Percentiles rank a stretch among this genome's conserved stretches.
These are phyloP conservation scores for Penicillium glabrum DNA, from an alignment of 2,329 filamentous ascomycete species.

Conservation along the genomic window DNA sequence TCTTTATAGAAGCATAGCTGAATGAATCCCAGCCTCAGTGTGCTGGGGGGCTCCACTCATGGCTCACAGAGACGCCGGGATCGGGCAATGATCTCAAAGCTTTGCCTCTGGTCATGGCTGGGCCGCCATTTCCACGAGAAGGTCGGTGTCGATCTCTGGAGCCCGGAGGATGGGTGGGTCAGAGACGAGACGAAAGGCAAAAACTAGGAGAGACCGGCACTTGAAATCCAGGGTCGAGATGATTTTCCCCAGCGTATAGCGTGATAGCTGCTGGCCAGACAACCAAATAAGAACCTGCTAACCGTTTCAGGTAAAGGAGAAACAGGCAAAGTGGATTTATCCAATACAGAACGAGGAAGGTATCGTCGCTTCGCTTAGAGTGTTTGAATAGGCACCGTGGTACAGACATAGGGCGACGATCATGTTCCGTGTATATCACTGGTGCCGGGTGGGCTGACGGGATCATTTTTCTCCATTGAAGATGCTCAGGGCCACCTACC, in stretches of 20 bases:
- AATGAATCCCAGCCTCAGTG: neutral
- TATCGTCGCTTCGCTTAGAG: conserved; percentile 15
- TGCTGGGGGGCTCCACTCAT: conserved; percentile 1
- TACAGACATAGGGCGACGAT: conserved; percentile 12
- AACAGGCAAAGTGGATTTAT: conserved; percentile 3
- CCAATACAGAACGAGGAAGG: conserved; percentile 4
- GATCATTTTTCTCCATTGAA: conserved; percentile 6
- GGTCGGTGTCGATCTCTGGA: conserved; percentile 14
- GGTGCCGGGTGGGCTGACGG: conserved; percentile 12
- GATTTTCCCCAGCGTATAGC: neutral
- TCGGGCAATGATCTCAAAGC: conserved; percentile 18
- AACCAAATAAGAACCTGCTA: neutral
- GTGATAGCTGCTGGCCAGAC: conserved; percentile 7
- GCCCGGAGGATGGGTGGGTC: neutral
- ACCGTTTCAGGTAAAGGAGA: neutral
- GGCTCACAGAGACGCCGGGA: conserved; percentile 10
- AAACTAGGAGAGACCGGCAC: neutral
- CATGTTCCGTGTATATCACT: conserved; percentile 13
- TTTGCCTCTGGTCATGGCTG: conserved; percentile 6
- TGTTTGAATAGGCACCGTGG: conserved; percentile 5
- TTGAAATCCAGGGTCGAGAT: neutral
- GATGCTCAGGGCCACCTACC: conserved; percentile 3
- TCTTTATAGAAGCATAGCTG: conserved; percentile 14
- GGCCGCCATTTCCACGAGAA: neutral
- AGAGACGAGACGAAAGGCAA: neutral